Base-by-base conservation (phyloP, 148 eudicot genomes). In the Vaccinium macrocarpon region DNA sequence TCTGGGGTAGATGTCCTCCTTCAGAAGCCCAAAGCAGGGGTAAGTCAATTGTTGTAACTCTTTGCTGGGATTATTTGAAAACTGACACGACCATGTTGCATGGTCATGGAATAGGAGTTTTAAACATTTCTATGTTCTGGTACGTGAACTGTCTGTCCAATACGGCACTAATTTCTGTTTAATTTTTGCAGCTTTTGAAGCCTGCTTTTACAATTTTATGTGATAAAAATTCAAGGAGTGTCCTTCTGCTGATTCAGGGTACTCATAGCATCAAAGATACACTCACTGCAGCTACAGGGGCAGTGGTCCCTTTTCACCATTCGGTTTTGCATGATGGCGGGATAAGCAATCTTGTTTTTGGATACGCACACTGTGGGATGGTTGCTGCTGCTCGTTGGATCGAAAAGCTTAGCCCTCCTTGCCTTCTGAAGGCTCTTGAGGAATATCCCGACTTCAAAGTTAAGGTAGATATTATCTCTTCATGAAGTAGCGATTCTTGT, bases 331-430 rank as follows among this genome's bases (percentile, higher is more conserved):
- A 94, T 89, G 95, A 93, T 88, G 98, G 99, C 81, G 98, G 98
- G 48, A 89, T 96, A 83, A 92, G 92, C 88, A 92, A 96, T 88
- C 84, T 96, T 56, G 91, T 96, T 81, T 87, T 94, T 81, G 99
- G 99, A 84, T 96, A 96, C 84, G 99, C 99, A 61, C 98, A 96
- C 82, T 96, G 99, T 84, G 99, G 99, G 64, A 96, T 96, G 99
- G 99, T 96, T 82, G 99, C 99, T 90, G 99, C 99, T 52, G 99
- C 99, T 86, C 94, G 98, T 79, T 96, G 99, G 98, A 94, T 96
- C 74, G 97, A 98, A 48, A 94, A 93, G 88, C 93, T 96, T 59
- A 88, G 95, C 90, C 88, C 89, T 57, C 98, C 98, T 80, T 90
- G 88, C 90, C 92, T 94, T 46, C 82, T 91, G 55, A 92, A 91